phyloP scores from a whole-genome alignment of 371 early-diverging fungal genomes.

The Apophysomyces variabilis region DNA sequence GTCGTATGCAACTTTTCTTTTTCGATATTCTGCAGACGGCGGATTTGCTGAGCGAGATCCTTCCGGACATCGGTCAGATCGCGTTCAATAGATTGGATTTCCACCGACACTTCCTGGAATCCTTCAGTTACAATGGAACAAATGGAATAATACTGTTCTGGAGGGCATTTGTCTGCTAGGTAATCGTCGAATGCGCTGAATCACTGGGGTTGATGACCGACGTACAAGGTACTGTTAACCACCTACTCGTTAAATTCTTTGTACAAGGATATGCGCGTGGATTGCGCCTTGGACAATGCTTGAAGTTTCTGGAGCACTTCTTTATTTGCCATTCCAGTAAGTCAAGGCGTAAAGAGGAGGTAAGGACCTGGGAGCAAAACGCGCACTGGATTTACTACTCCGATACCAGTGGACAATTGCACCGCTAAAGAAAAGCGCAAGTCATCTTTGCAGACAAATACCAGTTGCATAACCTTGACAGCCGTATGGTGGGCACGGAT shows the following conservation, averaged over 20 bases:
- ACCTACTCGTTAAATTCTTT: slow-evolving; percentile 50
- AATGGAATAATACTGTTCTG: slow-evolving; percentile 49
- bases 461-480: no score
- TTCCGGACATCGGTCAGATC: slow-evolving; percentile 19
- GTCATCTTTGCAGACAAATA: no score
- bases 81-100: slow-evolving; percentile 44
- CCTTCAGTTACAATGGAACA: slow-evolving; percentile 52
- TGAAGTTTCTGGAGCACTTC: slow-evolving; percentile 17
- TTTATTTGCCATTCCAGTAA: neutral
- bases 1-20: slow-evolving; percentile 45
- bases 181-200: slow-evolving; percentile 54
- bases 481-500: no score
- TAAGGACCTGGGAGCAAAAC: no score
- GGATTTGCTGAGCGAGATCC: slow-evolving; percentile 37
- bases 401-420: neutral
- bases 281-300: slow-evolving; percentile 40
- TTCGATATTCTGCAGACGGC: slow-evolving; percentile 41
- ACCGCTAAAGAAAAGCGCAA: no score
- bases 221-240: neutral
- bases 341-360: neutral
- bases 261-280: slow-evolving; percentile 44
- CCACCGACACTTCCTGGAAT: slow-evolving; percentile 49
- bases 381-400: neutral
- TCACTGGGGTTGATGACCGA: neutral
- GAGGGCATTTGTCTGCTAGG: slow-evolving; percentile 35